Evolutionary conservation across 352 stramenopile genomes (phyloP), one percentile per base, ranked within the genome.

Genomic region (Globisporangium camurandrum): DNA sequence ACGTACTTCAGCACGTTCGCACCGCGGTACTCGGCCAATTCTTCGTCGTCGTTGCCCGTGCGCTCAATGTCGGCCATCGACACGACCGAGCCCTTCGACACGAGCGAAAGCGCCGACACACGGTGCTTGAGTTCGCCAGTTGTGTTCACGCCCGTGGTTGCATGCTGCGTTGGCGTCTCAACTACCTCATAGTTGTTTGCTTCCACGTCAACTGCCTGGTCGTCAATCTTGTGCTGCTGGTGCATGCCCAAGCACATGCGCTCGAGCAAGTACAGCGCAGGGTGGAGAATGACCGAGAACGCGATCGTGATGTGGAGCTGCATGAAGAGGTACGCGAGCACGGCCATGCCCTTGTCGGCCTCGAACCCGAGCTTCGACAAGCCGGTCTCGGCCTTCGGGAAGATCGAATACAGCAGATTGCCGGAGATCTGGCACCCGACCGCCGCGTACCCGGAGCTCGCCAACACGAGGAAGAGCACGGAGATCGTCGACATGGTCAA

Each of bases 391-490:
- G 51, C 49, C 41, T 62, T 41, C 10, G 59, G 57, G 57, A 61
- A 72, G 50, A 83, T 78, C 10, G 66, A 65, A 53, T 77, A 83
- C 26, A 83, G 61, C 57, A 83, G 46, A 45, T 82, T 60, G 38
- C 54, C 54, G 11, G 54, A 50, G 46, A 60, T 60, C 31, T 60
- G 54, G 40, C 54, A 61, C 16, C 54, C 54, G 10, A 51, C 31
- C 8, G 51, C 38, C 23, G 40, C 39, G 33, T 61, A 61, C 6
- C 51, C 57, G 7, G 46, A 39, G 38, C 28, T 39, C 10, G 44
- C 42, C 0, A 64, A 30, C 19, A 61, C 27, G 26, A 64, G 31
- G 46, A 64, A 64, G 12, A 64, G 30, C 24, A 60, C 52, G 1
- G 57, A 62, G 36, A 68, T 54, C 37, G 67, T 44, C n/a, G 30